phyloP scores from a whole-genome alignment of 2,329 filamentous ascomycete genomes.

The Clonostachys rhizophaga region DNA sequence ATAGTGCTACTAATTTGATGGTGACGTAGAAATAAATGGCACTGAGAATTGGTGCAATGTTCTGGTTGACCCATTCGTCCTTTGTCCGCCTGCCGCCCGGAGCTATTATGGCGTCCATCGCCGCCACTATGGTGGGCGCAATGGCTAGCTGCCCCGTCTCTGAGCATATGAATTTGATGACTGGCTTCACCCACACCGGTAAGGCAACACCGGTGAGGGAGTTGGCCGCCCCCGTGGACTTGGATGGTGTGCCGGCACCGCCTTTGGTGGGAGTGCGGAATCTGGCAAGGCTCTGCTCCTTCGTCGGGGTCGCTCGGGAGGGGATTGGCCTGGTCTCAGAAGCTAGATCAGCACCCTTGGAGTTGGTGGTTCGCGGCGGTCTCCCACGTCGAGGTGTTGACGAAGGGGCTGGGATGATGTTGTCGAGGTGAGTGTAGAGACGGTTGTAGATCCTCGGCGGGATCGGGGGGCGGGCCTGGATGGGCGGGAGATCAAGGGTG shows the following conservation, averaged over 20 bases:
- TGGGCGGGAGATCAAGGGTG: slow-evolving; percentile 69
- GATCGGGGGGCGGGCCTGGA: slow-evolving; percentile 72
- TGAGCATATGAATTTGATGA: slow-evolving; percentile 59
- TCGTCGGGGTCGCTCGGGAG: slow-evolving; percentile 39
- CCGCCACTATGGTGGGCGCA: slow-evolving; percentile 70
- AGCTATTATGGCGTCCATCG: slow-evolving; percentile 54
- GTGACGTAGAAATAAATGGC: slow-evolving; percentile 58
- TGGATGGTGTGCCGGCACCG: slow-evolving; percentile 29
- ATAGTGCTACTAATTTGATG: slow-evolving; percentile 37
- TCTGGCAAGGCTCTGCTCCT: slow-evolving; percentile 33
- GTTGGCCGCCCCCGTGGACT: slow-evolving; percentile 23
- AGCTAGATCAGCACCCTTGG: slow-evolving; percentile 6
- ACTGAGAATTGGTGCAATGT: slow-evolving; percentile 51
- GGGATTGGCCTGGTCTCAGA: slow-evolving; percentile 23
- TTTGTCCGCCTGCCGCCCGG: slow-evolving; percentile 36
- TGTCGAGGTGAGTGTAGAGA: slow-evolving; percentile 75
- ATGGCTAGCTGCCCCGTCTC: slow-evolving; percentile 56
- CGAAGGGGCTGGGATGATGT: slow-evolving; percentile 50
- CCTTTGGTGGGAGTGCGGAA: slow-evolving; percentile 28
- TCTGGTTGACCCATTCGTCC: slow-evolving; percentile 42
- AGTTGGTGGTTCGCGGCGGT: slow-evolving; percentile 18
- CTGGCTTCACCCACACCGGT: slow-evolving; percentile 65
- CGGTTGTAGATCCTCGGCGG: slow-evolving; percentile 79
- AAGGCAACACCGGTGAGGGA: slow-evolving; percentile 19
- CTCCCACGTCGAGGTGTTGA: slow-evolving; percentile 23